Evolutionary conservation across 345 rosid genomes (phyloP).

Genomic region (Syzygium jambos): DNA sequence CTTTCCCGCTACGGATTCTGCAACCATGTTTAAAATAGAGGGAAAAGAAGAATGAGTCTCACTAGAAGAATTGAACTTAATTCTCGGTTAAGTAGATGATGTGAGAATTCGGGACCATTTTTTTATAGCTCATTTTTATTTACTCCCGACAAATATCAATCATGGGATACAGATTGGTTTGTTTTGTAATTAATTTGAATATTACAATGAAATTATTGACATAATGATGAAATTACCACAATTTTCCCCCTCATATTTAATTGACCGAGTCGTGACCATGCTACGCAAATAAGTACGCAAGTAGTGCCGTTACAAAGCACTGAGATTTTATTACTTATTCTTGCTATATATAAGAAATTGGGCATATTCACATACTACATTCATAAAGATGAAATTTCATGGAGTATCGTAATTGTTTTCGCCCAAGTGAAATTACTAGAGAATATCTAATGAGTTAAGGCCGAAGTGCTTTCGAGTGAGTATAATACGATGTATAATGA

Average conservation of each 20-base stretch:
- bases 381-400: neutral
- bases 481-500: no score
- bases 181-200: neutral
- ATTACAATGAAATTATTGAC: neutral
- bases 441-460: no score
- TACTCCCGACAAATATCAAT: neutral
- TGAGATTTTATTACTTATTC: neutral
- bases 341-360: neutral
- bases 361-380: neutral
- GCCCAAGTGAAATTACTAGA: neutral
- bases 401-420: accelerated
- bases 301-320: neutral
- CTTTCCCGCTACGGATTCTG: no score
- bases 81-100: no score
- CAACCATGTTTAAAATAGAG: no score
- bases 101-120: no score
- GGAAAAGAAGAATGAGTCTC: no score
- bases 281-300: neutral
- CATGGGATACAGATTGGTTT: neutral
- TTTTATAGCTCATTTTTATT: no score
- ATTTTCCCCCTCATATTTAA: neutral
- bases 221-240: neutral
- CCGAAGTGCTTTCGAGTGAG: no score
- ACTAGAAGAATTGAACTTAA: no score
- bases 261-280: neutral